These are phyloP conservation scores for Eucalyptus sp. DNA, from an alignment of 345 rosid genomes.

Conservation along the genomic window DNA sequence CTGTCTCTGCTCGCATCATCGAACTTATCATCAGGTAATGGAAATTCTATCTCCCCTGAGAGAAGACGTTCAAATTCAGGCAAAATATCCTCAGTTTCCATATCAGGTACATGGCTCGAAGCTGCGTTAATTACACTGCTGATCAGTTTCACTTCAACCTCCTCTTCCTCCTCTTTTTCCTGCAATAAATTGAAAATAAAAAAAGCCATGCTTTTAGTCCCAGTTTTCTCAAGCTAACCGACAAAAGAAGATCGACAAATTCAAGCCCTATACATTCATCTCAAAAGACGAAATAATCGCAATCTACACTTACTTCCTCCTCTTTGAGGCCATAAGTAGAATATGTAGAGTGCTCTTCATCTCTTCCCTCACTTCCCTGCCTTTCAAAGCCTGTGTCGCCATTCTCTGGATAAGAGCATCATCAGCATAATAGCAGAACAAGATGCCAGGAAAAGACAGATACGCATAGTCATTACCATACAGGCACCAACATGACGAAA, in stretches of 20 bases:
- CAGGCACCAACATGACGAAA: neutral
- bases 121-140: conserved; percentile 54
- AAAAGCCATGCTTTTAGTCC: neutral
- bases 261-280: neutral
- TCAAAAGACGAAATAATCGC: neutral
- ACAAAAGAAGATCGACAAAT: neutral
- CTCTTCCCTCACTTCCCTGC: conserved; percentile 9
- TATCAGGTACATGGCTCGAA: conserved; percentile 24
- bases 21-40: conserved; percentile 37
- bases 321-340: conserved; percentile 32
- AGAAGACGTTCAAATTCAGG: conserved; percentile 79
- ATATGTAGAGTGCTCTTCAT: conserved; percentile 22
- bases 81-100: conserved; percentile 49
- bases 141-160: conserved; percentile 90
- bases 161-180: conserved; percentile 65
- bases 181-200: neutral
- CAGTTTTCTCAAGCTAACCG: neutral
- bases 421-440: neutral
- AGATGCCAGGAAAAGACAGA: neutral
- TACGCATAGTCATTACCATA: neutral
- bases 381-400: conserved; percentile 17
- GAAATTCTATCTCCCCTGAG: conserved; percentile 73
- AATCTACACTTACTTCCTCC: conserved; percentile 40
- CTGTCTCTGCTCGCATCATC: conserved; percentile 47
- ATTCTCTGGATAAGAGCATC: conserved; percentile 30